Evolutionary conservation across 768 basidiomycete species (phyloP).

Genomic region (Podaxis sp.): DNA sequence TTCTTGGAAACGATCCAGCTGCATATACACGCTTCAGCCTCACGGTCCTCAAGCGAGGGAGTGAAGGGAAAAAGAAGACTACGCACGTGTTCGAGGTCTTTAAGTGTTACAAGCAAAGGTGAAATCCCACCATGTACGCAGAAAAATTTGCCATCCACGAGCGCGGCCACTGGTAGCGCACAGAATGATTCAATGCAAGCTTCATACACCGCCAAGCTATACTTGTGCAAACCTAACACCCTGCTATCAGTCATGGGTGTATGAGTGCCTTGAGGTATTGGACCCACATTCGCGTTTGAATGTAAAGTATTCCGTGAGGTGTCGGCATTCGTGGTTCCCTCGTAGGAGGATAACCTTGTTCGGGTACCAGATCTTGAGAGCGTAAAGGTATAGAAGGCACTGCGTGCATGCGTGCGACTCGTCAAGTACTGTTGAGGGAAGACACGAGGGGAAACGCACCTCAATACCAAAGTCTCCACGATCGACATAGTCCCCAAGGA

Average conservation of each 20-base stretch:
- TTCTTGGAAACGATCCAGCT: conserved; percentile 93
- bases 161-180: conserved; percentile 84
- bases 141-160: conserved; percentile 95
- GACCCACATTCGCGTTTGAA: conserved; percentile 93
- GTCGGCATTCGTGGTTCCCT: conserved; percentile 96
- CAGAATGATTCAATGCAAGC: conserved; percentile 91
- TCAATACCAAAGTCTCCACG: conserved; percentile 87
- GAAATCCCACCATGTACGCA: conserved; percentile 97
- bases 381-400: conserved; percentile 93
- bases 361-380: conserved; percentile 90
- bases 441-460: conserved; percentile 26
- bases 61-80: not conserved
- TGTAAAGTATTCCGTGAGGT: conserved; percentile 96
- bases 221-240: conserved; percentile 81
- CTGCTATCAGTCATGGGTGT: not conserved
- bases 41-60: not conserved
- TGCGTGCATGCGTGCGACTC: conserved; percentile 25
- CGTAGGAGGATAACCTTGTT: conserved; percentile 79
- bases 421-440: not conserved
- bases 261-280: not conserved
- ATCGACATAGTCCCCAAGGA: conserved; percentile 97
- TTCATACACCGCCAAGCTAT: conserved; percentile 83
- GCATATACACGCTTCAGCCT: conserved; percentile 1
- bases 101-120: conserved; percentile 77
- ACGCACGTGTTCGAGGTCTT: conserved; percentile 47